Base-by-base conservation (phyloP, 208 protist genomes). In the Leishmania martiniquensis region DNA sequence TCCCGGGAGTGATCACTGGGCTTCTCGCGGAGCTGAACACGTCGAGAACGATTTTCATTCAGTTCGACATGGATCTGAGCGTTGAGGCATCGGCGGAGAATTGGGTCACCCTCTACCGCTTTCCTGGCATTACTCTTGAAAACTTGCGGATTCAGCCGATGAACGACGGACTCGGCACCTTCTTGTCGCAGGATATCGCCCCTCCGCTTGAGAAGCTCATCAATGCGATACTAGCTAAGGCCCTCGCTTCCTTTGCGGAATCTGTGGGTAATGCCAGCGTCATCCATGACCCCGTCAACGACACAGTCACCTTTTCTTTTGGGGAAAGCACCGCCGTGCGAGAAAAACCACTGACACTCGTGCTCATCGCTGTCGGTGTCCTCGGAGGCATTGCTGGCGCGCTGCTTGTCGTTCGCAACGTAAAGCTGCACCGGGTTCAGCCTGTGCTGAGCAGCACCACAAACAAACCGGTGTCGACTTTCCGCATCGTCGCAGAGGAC, bases 401-500 rank as follows among this genome's bases (percentile, higher is more conserved):
- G 44, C 32, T 63, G 44, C 72, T 83, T 34, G 72, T 83, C 29
- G 17, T 10, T 2, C 81, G 76, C 52, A 80, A 77, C 49, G 25
- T 85, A 17, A 72, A 39, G 4, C 72, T 32, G 17, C 82, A 89
- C 75, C 54, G 57, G 22, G 10, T 0, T 39, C 1, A 74, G 22
- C 83, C 86, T 9, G 73, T 89, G 34, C 32, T 82, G 29, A 32
- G 22, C 75, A 45, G 17, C 6, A 49, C 47, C 42, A 86, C 55
- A 32, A 60, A 65, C n/a, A 51, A 60, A 22, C 57, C 83, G 17
- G 37, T 90, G 13, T 75, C 87, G 0, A 32, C 59, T 5, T 22
- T 49, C 4, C 84, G 89, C 0, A n/a, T 91, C 3, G 55, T 94
- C 2, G 13, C 74, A 37, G 90, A 95, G 52, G 91, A 97, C 57